A percentile compares a stretch with the other conserved stretches of the same genome.
These are phyloP conservation scores for Aspergillus terreus DNA, from an alignment of 2,329 filamentous ascomycete genomes.

Conservation along the genomic window DNA sequence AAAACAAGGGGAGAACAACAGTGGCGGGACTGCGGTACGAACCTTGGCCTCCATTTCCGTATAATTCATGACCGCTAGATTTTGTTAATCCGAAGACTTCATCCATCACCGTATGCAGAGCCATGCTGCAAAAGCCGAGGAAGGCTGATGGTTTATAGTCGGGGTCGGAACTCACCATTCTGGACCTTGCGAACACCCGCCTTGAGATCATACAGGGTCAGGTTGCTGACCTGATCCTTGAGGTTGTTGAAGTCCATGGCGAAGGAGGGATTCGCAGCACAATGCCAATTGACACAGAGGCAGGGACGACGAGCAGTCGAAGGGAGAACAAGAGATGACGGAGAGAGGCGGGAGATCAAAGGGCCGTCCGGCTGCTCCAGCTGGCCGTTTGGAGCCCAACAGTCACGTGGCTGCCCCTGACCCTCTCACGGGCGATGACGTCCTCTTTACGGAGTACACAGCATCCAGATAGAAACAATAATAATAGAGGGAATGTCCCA, in stretches of 20 bases:
- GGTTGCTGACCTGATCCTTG: slow-evolving; percentile 82
- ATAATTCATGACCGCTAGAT: slow-evolving; percentile 90
- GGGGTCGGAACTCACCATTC: slow-evolving; percentile 65
- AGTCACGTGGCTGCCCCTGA: background rate
- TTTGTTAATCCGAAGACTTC: slow-evolving; percentile 14
- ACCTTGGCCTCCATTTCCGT: slow-evolving; percentile 83
- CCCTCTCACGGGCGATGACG: background rate
- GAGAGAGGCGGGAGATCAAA: slow-evolving; percentile 7
- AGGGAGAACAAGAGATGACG: slow-evolving; percentile 2
- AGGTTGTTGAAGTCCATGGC: slow-evolving; percentile 82
- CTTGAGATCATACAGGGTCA: slow-evolving; percentile 93
- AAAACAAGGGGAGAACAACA: slow-evolving; percentile 3
- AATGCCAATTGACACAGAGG: slow-evolving; percentile 8
- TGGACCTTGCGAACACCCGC: slow-evolving; percentile 92
- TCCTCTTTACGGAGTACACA: no score
- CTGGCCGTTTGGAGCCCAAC: background rate
- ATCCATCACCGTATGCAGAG: background rate
- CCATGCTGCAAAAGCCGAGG: background rate
- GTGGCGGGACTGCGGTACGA: slow-evolving; percentile 18
- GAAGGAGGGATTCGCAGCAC: slow-evolving; percentile 9
- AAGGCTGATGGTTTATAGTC: background rate
- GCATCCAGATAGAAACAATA: no score
- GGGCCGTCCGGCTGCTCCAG: slow-evolving; percentile 1
- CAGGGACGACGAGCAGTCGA: slow-evolving; percentile 1
- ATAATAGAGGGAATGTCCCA: background rate